phyloP scores from a whole-genome alignment of 768 basidiomycete species.

The Suillus luteus region DNA sequence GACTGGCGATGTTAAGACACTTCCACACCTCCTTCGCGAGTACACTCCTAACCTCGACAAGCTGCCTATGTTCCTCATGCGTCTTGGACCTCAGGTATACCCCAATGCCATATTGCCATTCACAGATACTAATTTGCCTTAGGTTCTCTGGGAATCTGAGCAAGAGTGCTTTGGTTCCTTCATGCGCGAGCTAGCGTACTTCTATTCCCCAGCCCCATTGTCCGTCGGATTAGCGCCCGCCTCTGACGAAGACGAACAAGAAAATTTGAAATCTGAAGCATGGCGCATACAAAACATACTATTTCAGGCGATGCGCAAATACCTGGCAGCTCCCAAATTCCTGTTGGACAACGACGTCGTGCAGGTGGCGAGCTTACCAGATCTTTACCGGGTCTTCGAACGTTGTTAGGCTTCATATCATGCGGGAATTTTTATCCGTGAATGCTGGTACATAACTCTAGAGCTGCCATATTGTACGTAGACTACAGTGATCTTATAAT shows the following conservation, averaged over 20 bases:
- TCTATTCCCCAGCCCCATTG: conserved; percentile 64
- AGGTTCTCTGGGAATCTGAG: conserved; percentile 92
- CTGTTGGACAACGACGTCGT: conserved; percentile 74
- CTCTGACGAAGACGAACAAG: conserved; percentile 42
- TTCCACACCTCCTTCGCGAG: conserved; percentile 83
- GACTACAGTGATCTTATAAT: conserved; percentile 1
- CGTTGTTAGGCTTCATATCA: conserved; percentile 56
- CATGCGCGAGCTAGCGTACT: conserved; percentile 87
- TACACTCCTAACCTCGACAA: conserved; percentile 92
- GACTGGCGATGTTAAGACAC: conserved; percentile 65
- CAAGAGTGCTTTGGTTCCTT: conserved; percentile 83
- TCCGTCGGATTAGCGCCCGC: conserved; percentile 19
- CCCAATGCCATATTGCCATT: conserved; percentile 4
- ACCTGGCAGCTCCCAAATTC: conserved; percentile 67
- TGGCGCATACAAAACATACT: conserved; percentile 93
- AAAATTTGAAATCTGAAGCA: conserved; percentile 52
- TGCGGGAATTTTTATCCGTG: background rate
- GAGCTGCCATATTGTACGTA: background rate
- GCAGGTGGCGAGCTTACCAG: conserved; percentile 87
- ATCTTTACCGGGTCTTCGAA: conserved; percentile 94
- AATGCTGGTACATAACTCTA: background rate
- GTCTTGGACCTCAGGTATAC: conserved; percentile 84
- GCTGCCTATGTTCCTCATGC: conserved; percentile 86
- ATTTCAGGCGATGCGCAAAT: conserved; percentile 82
- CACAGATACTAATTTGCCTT: conserved; percentile 9